phyloP scores from a whole-genome alignment of 768 basidiomycete species.

The Tulasnella calospora region DNA sequence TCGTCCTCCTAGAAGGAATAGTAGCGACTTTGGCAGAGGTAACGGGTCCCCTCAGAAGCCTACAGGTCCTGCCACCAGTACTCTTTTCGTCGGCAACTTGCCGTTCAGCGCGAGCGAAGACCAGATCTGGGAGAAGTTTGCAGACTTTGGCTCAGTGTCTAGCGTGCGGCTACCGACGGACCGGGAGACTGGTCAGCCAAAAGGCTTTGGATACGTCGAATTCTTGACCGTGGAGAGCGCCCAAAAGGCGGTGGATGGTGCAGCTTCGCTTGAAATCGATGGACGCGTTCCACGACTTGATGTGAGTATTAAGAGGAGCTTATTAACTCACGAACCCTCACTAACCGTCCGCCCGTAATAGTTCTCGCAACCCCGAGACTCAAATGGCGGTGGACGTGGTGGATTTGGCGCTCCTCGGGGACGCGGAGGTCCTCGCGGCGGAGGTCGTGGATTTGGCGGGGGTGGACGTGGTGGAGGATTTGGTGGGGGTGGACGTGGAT shows the following conservation, averaged over 20 bases:
- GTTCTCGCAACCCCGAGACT: conserved; percentile 71
- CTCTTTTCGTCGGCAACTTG: conserved; percentile 68
- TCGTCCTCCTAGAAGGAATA: conserved; percentile 69
- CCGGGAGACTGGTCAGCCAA: conserved; percentile 80
- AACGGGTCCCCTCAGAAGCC: conserved; percentile 49
- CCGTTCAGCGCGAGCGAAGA: conserved; percentile 79
- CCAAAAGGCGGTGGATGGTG: conserved; percentile 68
- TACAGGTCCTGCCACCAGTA: conserved; percentile 44
- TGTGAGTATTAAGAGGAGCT: conserved; percentile 21
- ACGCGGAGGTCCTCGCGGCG: conserved; percentile 35
- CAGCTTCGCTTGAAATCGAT: conserved; percentile 67
- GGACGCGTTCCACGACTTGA: conserved; percentile 80
- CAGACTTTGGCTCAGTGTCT: conserved; percentile 78
- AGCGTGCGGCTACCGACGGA: conserved; percentile 89
- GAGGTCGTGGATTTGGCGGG: conserved; percentile 35
- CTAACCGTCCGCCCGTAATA: conserved; percentile 11
- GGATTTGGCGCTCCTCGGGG: conserved; percentile 38
- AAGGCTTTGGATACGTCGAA: conserved; percentile 97
- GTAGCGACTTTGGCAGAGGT: conserved; percentile 55
- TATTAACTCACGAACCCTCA: conserved; percentile 31
- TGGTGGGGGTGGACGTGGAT: conserved; percentile 32
- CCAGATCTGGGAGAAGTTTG: conserved; percentile 82
- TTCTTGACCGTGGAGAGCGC: conserved; percentile 77
- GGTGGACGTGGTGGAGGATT: conserved; percentile 38
- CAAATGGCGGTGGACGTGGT: conserved; percentile 41